Conservation (phyloP, 2,329 filamentous ascomycete species). For the Neofusicoccum cordaticola region DNA sequence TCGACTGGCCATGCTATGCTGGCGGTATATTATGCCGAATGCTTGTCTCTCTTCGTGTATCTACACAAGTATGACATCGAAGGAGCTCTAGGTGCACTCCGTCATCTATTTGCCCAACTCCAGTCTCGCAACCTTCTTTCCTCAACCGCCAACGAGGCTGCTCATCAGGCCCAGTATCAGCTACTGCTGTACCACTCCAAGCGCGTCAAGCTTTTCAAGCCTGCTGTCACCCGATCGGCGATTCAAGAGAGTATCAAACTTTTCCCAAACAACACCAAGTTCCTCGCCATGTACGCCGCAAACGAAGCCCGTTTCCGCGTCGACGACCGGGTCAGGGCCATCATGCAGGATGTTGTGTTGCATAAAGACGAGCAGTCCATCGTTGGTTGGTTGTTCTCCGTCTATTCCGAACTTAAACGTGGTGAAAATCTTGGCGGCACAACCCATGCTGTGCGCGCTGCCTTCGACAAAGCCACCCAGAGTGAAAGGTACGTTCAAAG, state of each 20-base stretch:
- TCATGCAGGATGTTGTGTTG: constrained; percentile 50
- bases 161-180: constrained; percentile 66
- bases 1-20: constrained; percentile 39
- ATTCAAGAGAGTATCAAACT: constrained; percentile 58
- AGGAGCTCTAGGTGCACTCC: constrained; percentile 39
- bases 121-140: constrained; percentile 22
- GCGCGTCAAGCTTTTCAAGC: constrained; percentile 63
- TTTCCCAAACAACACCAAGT: constrained; percentile 75
- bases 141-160: constrained; percentile 53
- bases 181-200: constrained; percentile 66
- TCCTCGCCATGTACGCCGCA: constrained; percentile 71
- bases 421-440: constrained; percentile 40
- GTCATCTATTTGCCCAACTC: constrained; percentile 25
- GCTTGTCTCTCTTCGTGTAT: constrained; percentile 66
- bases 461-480: constrained; percentile 54
- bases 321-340: constrained; percentile 70
- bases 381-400: constrained; percentile 53
- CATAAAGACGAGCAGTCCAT: constrained; percentile 36
- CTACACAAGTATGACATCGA: constrained; percentile 46
- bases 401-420: constrained; percentile 54
- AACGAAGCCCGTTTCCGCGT: constrained; percentile 70
- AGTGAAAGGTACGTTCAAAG: constrained; percentile 18
- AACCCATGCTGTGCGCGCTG: constrained; percentile 54
- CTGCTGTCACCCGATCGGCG: constrained; percentile 61
- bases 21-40: constrained; percentile 59